phyloP scores from a whole-genome alignment of 139 green algal species.

The Diplosphaera chodatii region DNA sequence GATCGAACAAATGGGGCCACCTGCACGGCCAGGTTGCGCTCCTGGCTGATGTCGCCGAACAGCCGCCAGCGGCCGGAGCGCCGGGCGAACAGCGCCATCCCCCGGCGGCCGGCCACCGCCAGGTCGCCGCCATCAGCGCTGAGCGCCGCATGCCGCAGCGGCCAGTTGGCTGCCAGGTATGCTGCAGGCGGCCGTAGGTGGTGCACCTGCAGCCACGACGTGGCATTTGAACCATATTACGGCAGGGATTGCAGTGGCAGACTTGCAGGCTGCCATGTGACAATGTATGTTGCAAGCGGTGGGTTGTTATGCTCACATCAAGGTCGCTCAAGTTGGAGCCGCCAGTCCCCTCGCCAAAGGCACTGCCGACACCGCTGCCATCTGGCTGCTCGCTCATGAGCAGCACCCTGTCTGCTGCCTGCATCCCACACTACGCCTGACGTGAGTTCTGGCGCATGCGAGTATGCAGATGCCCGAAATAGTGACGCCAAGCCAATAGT shows the following conservation, averaged over 20 bases:
- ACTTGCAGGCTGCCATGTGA: no score
- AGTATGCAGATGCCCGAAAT: no score
- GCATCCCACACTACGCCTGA: not conserved
- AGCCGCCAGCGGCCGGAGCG: constrained; percentile 59
- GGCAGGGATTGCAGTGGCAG: no score
- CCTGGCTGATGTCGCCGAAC: constrained; percentile 85
- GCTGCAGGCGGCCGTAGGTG: constrained; percentile 53
- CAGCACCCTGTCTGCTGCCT: constrained; percentile 75
- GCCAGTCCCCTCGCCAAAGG: not conserved
- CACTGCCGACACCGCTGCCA: constrained; percentile 18
- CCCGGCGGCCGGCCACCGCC: constrained; percentile 70
- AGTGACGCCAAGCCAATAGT: no score
- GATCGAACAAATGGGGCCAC: not conserved
- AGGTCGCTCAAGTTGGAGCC: constrained; percentile 26
- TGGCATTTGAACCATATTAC: no score
- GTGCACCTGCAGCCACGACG: constrained; percentile 38
- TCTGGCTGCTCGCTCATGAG: constrained; percentile 56
- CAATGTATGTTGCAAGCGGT: no score
- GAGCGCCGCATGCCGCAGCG: constrained; percentile 47
- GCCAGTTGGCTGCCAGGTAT: constrained; percentile 63
- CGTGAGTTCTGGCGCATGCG: no score
- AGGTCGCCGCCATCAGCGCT: constrained; percentile 64
- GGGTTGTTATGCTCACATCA: not conserved
- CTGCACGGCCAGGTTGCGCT: constrained; percentile 43
- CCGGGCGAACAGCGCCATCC: constrained; percentile 72